phyloP scores from a whole-genome alignment of 495 filamentous ascomycete species.

The Acidomyces sp. region DNA sequence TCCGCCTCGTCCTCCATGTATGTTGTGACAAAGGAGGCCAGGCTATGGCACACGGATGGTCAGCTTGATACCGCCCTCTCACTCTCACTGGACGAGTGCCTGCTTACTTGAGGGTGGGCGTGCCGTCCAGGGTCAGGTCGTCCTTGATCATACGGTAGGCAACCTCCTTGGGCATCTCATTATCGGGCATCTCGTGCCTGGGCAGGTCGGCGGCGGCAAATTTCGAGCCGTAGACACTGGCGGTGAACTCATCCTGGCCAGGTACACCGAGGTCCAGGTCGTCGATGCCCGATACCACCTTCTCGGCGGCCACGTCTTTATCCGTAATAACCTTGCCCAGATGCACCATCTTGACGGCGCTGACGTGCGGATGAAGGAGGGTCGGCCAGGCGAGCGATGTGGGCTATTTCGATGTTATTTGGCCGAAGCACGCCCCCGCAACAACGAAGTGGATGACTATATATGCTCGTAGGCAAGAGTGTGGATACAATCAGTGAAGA shows the following conservation, averaged over 20 bases:
- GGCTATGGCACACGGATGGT: constrained; percentile 33
- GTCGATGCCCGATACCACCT: constrained; percentile 35
- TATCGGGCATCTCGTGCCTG: constrained; percentile 75
- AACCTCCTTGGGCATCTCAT: constrained; percentile 77
- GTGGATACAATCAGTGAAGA: too few relatives aligned
- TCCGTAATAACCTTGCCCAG: constrained; percentile 2
- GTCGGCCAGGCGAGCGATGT: too few relatives aligned
- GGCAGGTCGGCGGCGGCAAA: constrained; percentile 71
- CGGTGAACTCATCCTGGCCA: constrained; percentile 49
- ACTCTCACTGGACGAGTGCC: constrained; percentile 5
- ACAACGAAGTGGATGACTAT: too few relatives aligned
- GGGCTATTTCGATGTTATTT: too few relatives aligned
- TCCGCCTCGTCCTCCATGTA: constrained; percentile 88
- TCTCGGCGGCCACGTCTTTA: constrained; percentile 17
- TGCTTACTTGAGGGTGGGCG: constrained; percentile 69
- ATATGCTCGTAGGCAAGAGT: too few relatives aligned
- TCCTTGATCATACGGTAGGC: constrained; percentile 93
- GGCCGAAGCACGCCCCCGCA: too few relatives aligned
- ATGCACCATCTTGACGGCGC: constrained; percentile 13
- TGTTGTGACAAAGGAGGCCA: constrained; percentile 73
- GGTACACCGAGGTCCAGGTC: constrained; percentile 30
- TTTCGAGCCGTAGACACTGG: constrained; percentile 70
- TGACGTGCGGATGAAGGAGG: too few relatives aligned
- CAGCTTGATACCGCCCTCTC: not conserved
- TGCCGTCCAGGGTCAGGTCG: constrained; percentile 79